Evolutionary conservation across 192 early-diverging fungal genomes (phyloP), one percentile per base, ranked within the genome.

Genomic region (Coemansia sp.): DNA sequence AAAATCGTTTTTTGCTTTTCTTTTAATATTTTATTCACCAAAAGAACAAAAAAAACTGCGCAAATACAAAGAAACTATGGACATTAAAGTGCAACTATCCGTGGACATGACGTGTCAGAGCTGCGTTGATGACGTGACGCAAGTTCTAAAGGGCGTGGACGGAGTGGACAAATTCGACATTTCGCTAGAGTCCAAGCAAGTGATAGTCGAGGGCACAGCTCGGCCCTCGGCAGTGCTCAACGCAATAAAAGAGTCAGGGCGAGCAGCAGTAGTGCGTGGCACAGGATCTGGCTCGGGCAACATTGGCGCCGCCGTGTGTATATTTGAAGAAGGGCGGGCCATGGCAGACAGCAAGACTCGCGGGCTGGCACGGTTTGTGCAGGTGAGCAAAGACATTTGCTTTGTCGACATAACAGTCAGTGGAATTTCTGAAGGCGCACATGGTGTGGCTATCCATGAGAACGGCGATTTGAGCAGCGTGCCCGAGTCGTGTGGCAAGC

Each of bases 221-320:
- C 47, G 61, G 38, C 67, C 72, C 10, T 92, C 92, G 0, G 23
- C 55, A 22, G 41, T 96, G 14, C 81, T 88, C 26, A 68, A 73
- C 5, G 74, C 85, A 16, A 73, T 96, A 52, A 88, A 88, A 57
- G 62, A 81, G n/a, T 88, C 90, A 13, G 92, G 92, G 0, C 87
- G 88, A 50, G 79, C 80, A 11, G 88, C 88, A 0, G 88, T 96
- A 41, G 83, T 96, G 9, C 87, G 90, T 20, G 94, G 94, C 18
- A 85, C 89, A 45, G 89, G 90, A 9, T 81, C 85, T 22, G 71
- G 86, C 32, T 73, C 38, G 3, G 26, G 69, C 7, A 88, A 91
- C 61, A 81, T 88, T 45, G 92, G 90, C 32, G 93, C 93, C 0
- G 94, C 94, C 18, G 94, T 96, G 6, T 94, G 93, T 63, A 95